phyloP scores from a whole-genome alignment of 306 rosid genomes.

The Malus domestica region ASM211411v1 NC_041793.1:42307501-42308000 shows the following conservation, averaged over 20 bases:
- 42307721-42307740: not conserved
- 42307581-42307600: conserved; percentile 66
- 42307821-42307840: not conserved
- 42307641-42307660: conserved; percentile 86
- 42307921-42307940: not conserved
- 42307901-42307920: not conserved
- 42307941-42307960: not conserved
- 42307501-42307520: not conserved
- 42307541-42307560: not conserved
- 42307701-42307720: conserved; percentile 24
- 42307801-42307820: not conserved
- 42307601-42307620: conserved; percentile 49
- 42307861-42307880: not conserved
- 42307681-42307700: conserved; percentile 62
- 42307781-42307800: not conserved
- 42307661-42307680: conserved; percentile 81
- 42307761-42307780: not conserved
- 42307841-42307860: not conserved
- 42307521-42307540: not conserved
- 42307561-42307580: conserved; percentile 4
- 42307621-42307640: conserved; percentile 85
- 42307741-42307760: not conserved
- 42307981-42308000: not conserved
- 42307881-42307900: not conserved
- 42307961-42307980: not conserved